Conservation (phyloP, 202 grass and related monocot genomes). For the Bolboschoenoplectus hybrid region DNA sequence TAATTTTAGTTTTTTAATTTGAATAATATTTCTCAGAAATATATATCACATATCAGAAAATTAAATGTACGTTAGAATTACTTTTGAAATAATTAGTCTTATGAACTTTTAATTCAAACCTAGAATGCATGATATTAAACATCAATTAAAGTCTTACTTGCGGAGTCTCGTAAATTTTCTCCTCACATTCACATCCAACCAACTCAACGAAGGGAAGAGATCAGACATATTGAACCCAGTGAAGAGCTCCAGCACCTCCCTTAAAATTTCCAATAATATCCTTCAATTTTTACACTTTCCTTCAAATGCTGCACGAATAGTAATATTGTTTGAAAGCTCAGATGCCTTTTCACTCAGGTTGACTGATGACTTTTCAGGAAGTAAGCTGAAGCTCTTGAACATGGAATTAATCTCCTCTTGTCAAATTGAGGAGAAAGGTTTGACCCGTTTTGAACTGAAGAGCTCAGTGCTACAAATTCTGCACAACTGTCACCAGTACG, state of each 20-base stretch:
- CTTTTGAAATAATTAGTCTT: neutral
- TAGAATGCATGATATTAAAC: neutral
- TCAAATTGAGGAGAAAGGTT: conserved; percentile 4
- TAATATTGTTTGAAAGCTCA: neutral
- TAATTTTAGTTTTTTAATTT: too few species aligned
- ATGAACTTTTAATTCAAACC: neutral
- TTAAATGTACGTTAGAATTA: too few species aligned
- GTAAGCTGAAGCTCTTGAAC: neutral
- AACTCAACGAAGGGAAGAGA: neutral
- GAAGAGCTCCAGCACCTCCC: neutral
- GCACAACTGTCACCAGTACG: neutral
- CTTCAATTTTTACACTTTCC: neutral
- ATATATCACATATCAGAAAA: too few species aligned
- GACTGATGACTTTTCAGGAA: neutral
- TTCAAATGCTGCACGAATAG: neutral
- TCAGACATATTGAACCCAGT: neutral
- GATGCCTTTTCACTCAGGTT: neutral
- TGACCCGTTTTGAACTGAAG: neutral
- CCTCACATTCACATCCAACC: neutral
- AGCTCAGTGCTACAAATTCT: neutral
- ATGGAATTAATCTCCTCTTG: neutral
- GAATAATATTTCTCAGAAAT: too few species aligned
- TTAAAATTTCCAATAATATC: neutral
- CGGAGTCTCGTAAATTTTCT: neutral
- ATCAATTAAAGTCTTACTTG: neutral